A percentile compares a stretch with the other conserved stretches of the same genome.
phyloP scores from a whole-genome alignment of 2,329 filamentous ascomycete genomes.

The Botrytis sinoallii region DNA sequence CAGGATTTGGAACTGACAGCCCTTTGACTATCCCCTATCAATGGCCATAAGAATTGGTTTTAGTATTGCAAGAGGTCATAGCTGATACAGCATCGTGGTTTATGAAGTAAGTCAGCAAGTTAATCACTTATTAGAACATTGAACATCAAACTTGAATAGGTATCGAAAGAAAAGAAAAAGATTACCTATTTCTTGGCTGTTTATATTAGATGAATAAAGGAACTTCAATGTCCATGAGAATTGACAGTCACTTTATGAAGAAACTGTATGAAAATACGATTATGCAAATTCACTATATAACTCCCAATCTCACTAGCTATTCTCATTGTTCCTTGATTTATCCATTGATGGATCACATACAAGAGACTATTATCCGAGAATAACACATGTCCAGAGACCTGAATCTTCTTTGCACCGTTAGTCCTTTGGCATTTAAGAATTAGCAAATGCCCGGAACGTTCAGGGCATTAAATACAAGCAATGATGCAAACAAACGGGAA shows the following conservation, averaged over 20 bases:
- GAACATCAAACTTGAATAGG: not conserved
- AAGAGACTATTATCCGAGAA: not conserved
- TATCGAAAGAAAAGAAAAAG: not conserved
- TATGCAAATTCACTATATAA: accelerated
- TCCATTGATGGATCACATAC: not conserved
- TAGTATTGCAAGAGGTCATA: not conserved
- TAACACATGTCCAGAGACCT: not conserved
- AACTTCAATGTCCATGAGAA: not conserved
- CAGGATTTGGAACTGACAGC: accelerated
- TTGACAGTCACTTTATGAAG: not conserved
- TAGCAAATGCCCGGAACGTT: not conserved
- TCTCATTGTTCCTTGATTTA: accelerated
- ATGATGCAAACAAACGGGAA: not conserved
- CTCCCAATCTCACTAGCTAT: accelerated
- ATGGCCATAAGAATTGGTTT: not conserved
- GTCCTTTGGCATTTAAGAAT: not conserved
- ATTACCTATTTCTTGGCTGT: not conserved
- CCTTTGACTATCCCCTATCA: accelerated
- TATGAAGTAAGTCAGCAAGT: too few species aligned
- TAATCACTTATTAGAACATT: not conserved
- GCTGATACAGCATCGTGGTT: not conserved
- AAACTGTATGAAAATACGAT: accelerated
- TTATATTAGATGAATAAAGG: not conserved
- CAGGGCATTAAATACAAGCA: not conserved
- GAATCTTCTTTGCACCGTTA: accelerated